A percentile compares a stretch with the other conserved stretches of the same genome.
These are phyloP conservation scores for Geotrichum australiense DNA, from an alignment of 1,139 yeast species.

Conservation along the genomic window DNA sequence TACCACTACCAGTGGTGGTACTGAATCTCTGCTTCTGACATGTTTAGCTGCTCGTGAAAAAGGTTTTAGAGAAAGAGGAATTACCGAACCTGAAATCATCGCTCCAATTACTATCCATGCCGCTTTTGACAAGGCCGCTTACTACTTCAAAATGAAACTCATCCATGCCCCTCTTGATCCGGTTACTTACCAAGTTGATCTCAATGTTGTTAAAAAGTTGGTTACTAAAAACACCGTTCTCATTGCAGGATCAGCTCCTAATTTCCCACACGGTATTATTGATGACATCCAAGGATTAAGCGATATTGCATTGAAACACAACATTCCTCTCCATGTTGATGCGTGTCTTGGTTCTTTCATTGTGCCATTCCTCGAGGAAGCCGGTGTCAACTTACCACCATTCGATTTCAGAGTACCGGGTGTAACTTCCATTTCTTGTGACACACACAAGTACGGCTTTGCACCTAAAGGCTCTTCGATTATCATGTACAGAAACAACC, in stretches of 20 bases:
- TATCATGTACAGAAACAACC: slow-evolving; percentile 71
- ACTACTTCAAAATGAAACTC: slow-evolving; percentile 79
- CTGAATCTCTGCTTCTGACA: slow-evolving; percentile 80
- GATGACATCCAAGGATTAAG: slow-evolving; percentile 79
- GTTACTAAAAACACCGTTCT: slow-evolving; percentile 76
- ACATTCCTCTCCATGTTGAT: slow-evolving; percentile 86
- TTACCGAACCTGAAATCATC: slow-evolving; percentile 73
- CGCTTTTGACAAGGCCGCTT: slow-evolving; percentile 90
- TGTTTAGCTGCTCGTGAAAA: slow-evolving; percentile 74
- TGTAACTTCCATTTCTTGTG: slow-evolving; percentile 96
- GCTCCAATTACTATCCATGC: slow-evolving; percentile 93
- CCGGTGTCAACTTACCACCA: slow-evolving; percentile 46
- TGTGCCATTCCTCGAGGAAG: slow-evolving; percentile 67
- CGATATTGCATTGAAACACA: slow-evolving; percentile 52
- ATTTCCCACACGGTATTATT: slow-evolving; percentile 92
- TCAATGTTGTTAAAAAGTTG: slow-evolving; percentile 52
- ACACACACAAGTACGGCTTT: slow-evolving; percentile 95
- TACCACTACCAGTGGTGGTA: slow-evolving; percentile 94
- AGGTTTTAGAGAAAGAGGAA: slow-evolving; percentile 56
- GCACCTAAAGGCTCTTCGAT: slow-evolving; percentile 96
- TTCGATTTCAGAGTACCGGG: slow-evolving; percentile 90
- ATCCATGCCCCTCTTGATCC: slow-evolving; percentile 77
- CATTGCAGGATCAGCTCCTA: slow-evolving; percentile 90
- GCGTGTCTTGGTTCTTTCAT: slow-evolving; percentile 93
- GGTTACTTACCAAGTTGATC: slow-evolving; percentile 58